Evolutionary conservation across 202 grass and related monocot species (phyloP), one percentile per base, ranked within the genome.

Genomic region (Cymbopogon flexuosus): DNA sequence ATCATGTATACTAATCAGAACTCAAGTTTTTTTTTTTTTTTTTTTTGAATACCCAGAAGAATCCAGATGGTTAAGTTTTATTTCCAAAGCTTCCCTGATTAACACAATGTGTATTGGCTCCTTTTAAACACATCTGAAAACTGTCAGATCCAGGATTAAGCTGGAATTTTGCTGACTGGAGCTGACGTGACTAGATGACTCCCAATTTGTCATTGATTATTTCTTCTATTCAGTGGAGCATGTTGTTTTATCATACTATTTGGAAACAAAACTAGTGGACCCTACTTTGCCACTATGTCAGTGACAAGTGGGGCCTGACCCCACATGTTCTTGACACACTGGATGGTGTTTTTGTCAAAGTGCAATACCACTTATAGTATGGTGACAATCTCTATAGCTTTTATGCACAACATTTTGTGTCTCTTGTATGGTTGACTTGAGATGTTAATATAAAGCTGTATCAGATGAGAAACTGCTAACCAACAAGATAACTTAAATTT

Each of bases 61-160:
- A 57, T 8, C 52, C n/a, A 5, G 52, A 57, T 57, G n/a, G 7
- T 65, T 6, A 35, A 72, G 76, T 79, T 43, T 62, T 81, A 37
- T 73, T 63, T 63, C 27, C 64, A 16, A 83, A 61, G 43, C 21
- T 34, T 51, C 24, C 33, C n/a, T 64, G 31, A 43, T 83, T 47
- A 42, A 75, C 43, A 56, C 3, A 0, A 14, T 57, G 33, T 19
- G 31, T 34, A 63, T 62, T 14, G 6, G 21, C 29, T 65, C 45
- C 33, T 29, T 2, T 75, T 54, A 54, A 75, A 75, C 30, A 65
- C 29, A 11, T 65, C 40, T 51, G 29, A 6, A 49, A 47, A 47
- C 59, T 46, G 5, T 77, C 40, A 64, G 10, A 51, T 65, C 24
- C 58, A 65, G 27, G 29, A 8, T 65, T 22, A 22, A 15, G 41